phyloP scores from a whole-genome alignment of 1,139 yeast genomes.

The Suhomyces taliae region DNA sequence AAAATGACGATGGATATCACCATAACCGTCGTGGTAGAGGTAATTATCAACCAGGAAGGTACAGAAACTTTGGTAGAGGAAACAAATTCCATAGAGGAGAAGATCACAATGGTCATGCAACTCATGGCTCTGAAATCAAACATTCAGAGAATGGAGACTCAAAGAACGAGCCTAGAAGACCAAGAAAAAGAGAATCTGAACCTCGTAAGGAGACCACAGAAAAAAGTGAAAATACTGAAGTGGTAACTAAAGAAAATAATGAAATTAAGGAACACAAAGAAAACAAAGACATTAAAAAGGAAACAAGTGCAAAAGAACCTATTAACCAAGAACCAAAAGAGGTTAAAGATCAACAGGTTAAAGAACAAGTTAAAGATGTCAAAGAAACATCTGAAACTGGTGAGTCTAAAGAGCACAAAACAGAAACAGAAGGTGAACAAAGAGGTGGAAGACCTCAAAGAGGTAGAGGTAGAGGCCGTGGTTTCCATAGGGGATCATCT shows the following conservation, averaged over 20 bases:
- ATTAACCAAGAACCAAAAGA: too few relatives aligned
- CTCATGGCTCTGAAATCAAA: background rate
- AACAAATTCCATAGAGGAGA: background rate
- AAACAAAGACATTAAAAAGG: background rate
- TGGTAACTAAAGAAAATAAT: constrained; percentile 2
- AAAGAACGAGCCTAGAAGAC: background rate
- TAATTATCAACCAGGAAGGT: background rate
- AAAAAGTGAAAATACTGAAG: background rate
- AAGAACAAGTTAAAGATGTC: too few relatives aligned
- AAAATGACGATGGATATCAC: background rate
- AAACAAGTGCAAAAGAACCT: too few relatives aligned
- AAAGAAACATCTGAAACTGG: background rate
- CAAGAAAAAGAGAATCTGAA: background rate
- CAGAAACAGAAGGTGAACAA: constrained; percentile 1
- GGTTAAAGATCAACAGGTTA: too few relatives aligned
- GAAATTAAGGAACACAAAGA: constrained; percentile 1
- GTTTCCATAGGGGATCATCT: constrained; percentile 14
- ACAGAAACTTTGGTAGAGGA: background rate
- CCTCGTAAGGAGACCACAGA: constrained; percentile 11
- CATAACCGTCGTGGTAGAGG: background rate
- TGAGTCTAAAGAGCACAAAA: background rate
- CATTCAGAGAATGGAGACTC: background rate
- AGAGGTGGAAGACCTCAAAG: constrained; percentile 9
- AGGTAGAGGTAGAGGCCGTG: constrained; percentile 22
- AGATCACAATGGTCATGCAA: background rate